phyloP scores from a whole-genome alignment of 768 basidiomycete species.

The Xerocomellus amylosporus region DNA sequence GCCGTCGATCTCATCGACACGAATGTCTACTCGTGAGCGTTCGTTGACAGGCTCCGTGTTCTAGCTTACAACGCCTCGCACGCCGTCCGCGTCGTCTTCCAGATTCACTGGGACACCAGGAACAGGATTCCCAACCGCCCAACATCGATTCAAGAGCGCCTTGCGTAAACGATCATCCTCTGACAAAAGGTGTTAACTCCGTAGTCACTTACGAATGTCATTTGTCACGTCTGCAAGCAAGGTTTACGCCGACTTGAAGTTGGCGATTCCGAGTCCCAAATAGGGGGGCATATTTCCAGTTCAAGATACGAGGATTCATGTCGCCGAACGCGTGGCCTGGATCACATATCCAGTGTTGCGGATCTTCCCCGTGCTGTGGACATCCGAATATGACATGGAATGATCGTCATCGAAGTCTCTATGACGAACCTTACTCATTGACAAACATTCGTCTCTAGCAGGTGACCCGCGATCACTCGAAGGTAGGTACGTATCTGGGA shows the following conservation, averaged over 20 bases:
- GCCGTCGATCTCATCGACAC: too few relatives aligned
- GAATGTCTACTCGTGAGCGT: constrained; percentile 26
- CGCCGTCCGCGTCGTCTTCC: constrained; percentile 23
- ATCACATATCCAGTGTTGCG: constrained; percentile 81
- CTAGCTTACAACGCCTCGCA: constrained; percentile 37
- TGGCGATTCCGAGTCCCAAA: too few relatives aligned
- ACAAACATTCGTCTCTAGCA: constrained; percentile 51
- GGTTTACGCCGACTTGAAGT: too few relatives aligned
- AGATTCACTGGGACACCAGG: constrained; percentile 18
- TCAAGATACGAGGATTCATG: too few relatives aligned
- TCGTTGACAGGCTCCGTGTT: constrained; percentile 44
- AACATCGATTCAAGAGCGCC: constrained; percentile 63
- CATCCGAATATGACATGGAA: too few relatives aligned
- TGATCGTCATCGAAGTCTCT: constrained; percentile 88
- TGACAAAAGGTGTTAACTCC: too few relatives aligned
- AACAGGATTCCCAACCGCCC: constrained; percentile 61
- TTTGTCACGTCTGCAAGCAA: too few relatives aligned
- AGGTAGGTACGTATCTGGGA: constrained; percentile 34
- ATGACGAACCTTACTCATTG: constrained; percentile 75
- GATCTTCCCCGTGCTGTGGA: too few relatives aligned
- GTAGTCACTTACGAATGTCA: too few relatives aligned
- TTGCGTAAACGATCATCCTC: too few relatives aligned
- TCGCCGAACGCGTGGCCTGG: constrained; percentile 70
- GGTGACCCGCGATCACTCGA: constrained; percentile 45
- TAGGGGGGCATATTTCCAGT: too few relatives aligned